phyloP scores from a whole-genome alignment of 306 rosid species.

The Dalbergia oliveri region DNA sequence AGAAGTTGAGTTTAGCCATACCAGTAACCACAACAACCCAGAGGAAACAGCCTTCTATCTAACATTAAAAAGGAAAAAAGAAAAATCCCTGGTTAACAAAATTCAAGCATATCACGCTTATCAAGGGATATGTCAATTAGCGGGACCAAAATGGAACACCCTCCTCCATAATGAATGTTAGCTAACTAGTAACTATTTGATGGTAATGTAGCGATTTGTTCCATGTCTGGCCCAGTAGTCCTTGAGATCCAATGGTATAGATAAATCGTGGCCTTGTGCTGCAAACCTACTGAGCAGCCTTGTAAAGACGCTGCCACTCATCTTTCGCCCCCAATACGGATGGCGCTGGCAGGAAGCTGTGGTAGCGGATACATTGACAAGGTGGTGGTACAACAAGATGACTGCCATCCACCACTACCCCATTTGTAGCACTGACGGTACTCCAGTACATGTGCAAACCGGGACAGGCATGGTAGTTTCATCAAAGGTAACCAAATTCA shows the following conservation, averaged over 20 bases:
- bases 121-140: constrained; percentile 40
- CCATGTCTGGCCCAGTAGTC: constrained; percentile 98
- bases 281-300: constrained; percentile 93
- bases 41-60: constrained; percentile 36
- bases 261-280: constrained; percentile 85
- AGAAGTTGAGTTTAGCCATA: constrained; percentile 45
- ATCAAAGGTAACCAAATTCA: constrained; percentile 85
- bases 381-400: constrained; percentile 91
- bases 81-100: constrained; percentile 37
- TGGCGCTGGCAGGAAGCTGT: constrained; percentile 95
- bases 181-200: constrained; percentile 72
- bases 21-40: constrained; percentile 42
- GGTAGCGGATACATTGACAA: constrained; percentile 95
- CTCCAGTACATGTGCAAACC: constrained; percentile 93
- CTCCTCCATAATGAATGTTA: constrained; percentile 31
- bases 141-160: constrained; percentile 40
- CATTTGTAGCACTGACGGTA: constrained; percentile 97
- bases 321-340: constrained; percentile 92
- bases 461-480: constrained; percentile 94
- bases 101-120: constrained; percentile 43
- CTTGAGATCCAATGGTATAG: constrained; percentile 84
- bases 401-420: constrained; percentile 99
- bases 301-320: constrained; percentile 94
- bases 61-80: not conserved
- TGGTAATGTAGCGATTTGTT: constrained; percentile 96